phyloP scores from a whole-genome alignment of 1,284 basidiomycete species.

The Trichosporon sp. region DNA sequence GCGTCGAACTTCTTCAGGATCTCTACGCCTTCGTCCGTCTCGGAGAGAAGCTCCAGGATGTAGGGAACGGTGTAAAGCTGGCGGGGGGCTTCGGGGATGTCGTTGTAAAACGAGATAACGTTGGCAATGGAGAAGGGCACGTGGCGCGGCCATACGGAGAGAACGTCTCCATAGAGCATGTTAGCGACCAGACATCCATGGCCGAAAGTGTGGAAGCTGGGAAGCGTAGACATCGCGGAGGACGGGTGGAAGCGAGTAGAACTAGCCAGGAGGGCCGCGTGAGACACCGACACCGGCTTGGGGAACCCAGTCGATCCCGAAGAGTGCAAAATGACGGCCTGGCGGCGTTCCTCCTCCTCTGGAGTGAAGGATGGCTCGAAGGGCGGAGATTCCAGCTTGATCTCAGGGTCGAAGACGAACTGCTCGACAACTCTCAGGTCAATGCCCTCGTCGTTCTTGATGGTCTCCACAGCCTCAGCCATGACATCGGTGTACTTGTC shows the following conservation, averaged over 20 bases:
- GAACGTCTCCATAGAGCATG: constrained; percentile 50
- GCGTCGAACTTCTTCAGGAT: constrained; percentile 55
- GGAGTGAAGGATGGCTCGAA: constrained; percentile 50
- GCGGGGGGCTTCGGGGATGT: constrained; percentile 39
- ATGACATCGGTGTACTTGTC: background rate
- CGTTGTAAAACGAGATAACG: constrained; percentile 39
- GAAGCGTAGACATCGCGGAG: constrained; percentile 53
- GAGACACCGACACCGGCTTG: constrained; percentile 40
- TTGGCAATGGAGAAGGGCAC: constrained; percentile 56
- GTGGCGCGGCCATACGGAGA: constrained; percentile 56
- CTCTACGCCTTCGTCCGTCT: constrained; percentile 53
- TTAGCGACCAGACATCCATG: constrained; percentile 41
- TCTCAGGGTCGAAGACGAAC: background rate
- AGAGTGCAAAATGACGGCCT: constrained; percentile 58
- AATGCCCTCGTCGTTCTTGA: background rate
- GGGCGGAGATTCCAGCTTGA: constrained; percentile 12
- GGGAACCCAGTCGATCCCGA: constrained; percentile 58
- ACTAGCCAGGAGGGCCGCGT: constrained; percentile 39
- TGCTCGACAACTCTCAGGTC: background rate
- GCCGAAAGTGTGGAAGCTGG: constrained; percentile 53
- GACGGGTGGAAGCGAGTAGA: constrained; percentile 20
- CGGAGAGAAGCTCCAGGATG: constrained; percentile 54
- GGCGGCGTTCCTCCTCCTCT: constrained; percentile 52
- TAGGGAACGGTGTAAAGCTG: constrained; percentile 51
- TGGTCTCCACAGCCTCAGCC: background rate